phyloP scores from a whole-genome alignment of 305 asterid genomes.

The Solanum hybrid region DNA sequence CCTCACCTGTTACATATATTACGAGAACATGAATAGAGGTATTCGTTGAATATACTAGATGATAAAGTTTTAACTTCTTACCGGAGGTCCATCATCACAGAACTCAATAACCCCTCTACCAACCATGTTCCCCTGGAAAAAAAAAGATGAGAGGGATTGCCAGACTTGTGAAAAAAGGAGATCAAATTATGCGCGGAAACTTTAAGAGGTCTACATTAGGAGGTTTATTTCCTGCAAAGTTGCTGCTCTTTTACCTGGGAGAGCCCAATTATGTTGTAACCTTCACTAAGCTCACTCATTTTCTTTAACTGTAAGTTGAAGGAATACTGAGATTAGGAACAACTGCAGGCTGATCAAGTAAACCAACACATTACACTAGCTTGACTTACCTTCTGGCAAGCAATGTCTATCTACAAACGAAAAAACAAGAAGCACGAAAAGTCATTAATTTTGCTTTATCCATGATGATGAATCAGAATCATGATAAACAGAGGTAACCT shows the following conservation, averaged over 20 bases:
- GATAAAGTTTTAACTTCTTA: conserved; percentile 26
- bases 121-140: conserved; percentile 71
- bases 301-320: conserved; percentile 52
- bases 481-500: conserved; percentile 30
- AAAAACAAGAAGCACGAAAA: conserved; percentile 5
- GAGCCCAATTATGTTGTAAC: conserved; percentile 73
- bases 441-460: neutral
- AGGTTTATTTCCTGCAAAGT: neutral
- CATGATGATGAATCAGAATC: conserved; percentile 1
- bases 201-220: neutral
- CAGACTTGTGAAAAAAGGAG: neutral
- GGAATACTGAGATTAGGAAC: conserved; percentile 3
- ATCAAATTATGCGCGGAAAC: neutral
- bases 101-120: conserved; percentile 86
- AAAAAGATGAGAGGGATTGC: neutral
- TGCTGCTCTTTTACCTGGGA: conserved; percentile 56
- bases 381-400: conserved; percentile 71
- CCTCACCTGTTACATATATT: conserved; percentile 47
- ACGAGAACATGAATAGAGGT: neutral
- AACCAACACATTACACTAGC: conserved; percentile 19
- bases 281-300: conserved; percentile 65
- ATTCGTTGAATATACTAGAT: neutral
- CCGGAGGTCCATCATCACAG: conserved; percentile 82
- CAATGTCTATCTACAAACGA: conserved; percentile 45
- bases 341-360: conserved; percentile 14